These are phyloP conservation scores for Moricandia moricandioides DNA, from an alignment of 345 rosid genomes.

Conservation along the genomic window DNA sequence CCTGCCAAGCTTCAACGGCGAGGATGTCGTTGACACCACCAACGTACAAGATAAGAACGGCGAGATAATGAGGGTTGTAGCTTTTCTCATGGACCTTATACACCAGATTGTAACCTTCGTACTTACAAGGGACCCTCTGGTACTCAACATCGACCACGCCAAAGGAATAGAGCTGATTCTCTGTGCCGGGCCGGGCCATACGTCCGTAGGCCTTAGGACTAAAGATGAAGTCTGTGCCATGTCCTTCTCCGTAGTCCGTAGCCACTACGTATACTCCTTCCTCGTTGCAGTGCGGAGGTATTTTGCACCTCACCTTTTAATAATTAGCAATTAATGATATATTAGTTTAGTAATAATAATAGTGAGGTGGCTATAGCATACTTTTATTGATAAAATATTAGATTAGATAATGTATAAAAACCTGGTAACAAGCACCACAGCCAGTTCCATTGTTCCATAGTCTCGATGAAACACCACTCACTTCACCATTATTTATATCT, in stretches of 20 bases:
- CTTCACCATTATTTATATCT: constrained; percentile 66
- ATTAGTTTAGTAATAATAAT: not conserved
- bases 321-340: not conserved
- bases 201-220: constrained; percentile 60
- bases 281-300: constrained; percentile 51
- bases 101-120: constrained; percentile 46
- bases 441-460: constrained; percentile 77
- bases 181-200: constrained; percentile 46
- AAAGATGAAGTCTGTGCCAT: constrained; percentile 75
- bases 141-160: constrained; percentile 81
- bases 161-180: constrained; percentile 46
- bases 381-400: not conserved
- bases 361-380: not conserved
- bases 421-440: constrained; percentile 97
- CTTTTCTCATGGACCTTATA: constrained; percentile 70
- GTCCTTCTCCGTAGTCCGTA: constrained; percentile 86
- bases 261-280: constrained; percentile 63
- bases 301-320: constrained; percentile 69
- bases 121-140: constrained; percentile 63
- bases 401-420: constrained; percentile 6
- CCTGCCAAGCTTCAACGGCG: constrained; percentile 69
- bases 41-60: constrained; percentile 52
- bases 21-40: constrained; percentile 58
- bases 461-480: constrained; percentile 66
- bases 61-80: constrained; percentile 63